Evolutionary conservation across 257 asterid genomes (phyloP).

Genomic region (Gardenia jasminoides): DNA sequence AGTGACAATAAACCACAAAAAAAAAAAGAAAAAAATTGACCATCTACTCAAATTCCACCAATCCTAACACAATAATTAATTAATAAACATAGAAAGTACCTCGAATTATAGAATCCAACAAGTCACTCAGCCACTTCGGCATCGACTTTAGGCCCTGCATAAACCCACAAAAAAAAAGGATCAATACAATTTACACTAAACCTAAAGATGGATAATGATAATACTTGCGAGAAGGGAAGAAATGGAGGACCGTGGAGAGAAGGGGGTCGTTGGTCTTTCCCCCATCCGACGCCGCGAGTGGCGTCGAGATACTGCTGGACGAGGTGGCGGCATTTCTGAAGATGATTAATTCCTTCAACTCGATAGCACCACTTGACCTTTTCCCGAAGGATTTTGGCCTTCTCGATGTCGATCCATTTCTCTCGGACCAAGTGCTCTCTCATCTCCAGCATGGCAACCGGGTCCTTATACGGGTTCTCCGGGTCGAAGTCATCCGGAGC

Average conservation of each 20-base stretch:
- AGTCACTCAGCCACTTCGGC: slow-evolving; percentile 28
- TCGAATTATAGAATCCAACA: slow-evolving; percentile 1
- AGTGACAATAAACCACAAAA: neutral
- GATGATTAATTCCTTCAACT: slow-evolving; percentile 83
- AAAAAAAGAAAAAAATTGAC: neutral
- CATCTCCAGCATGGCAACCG: slow-evolving; percentile 93
- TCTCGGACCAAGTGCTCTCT: slow-evolving; percentile 85
- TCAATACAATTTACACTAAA: neutral
- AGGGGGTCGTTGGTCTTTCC: slow-evolving; percentile 87
- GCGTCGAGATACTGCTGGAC: slow-evolving; percentile 87
- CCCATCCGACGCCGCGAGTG: slow-evolving; percentile 97
- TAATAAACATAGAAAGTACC: slow-evolving; percentile 13
- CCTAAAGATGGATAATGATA: neutral
- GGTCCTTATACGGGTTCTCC: slow-evolving; percentile 84
- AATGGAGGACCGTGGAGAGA: slow-evolving; percentile 57
- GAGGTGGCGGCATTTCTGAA: slow-evolving; percentile 94
- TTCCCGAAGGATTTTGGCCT: slow-evolving; percentile 88
- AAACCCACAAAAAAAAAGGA: neutral
- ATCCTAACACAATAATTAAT: neutral
- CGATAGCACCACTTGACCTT: slow-evolving; percentile 92
- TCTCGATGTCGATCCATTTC: slow-evolving; percentile 97
- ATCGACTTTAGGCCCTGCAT: slow-evolving; percentile 34
- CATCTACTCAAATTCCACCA: neutral
- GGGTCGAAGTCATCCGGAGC: slow-evolving; percentile 91
- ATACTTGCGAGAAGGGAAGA: neutral